These are phyloP conservation scores for Globisporangium sylvaticum DNA, from an alignment of 352 stramenopile genomes.

Conservation along the genomic window DNA sequence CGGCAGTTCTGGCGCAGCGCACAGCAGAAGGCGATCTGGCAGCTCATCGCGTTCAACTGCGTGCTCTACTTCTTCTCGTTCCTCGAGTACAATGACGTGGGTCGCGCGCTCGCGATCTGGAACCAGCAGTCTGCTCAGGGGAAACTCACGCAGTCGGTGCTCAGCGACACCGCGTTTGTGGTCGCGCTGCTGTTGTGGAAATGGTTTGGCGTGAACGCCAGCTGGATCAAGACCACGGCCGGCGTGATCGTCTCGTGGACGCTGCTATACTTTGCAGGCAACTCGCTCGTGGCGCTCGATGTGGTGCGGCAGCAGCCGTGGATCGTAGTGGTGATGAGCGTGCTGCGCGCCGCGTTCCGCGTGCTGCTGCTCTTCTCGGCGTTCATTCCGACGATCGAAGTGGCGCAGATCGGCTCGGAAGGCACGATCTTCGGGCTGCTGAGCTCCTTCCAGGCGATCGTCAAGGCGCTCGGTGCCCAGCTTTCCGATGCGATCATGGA, in stretches of 20 bases:
- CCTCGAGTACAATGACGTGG: slow-evolving; percentile 24
- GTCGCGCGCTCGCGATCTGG: slow-evolving; percentile 24
- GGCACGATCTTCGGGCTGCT: slow-evolving; percentile 40
- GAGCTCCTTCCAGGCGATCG: slow-evolving; percentile 29
- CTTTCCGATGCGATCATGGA: slow-evolving; percentile 16
- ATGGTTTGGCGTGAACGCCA: slow-evolving; percentile 15
- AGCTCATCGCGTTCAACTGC: slow-evolving; percentile 41
- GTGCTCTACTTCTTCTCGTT: slow-evolving; percentile 37
- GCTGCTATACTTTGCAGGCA: slow-evolving; percentile 7
- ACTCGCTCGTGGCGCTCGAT: slow-evolving; percentile 25
- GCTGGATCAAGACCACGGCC: slow-evolving; percentile 22
- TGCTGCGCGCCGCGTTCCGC: slow-evolving; percentile 20
- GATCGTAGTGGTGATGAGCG: slow-evolving; percentile 18
- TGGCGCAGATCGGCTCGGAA: slow-evolving; percentile 37
- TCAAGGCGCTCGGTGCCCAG: slow-evolving; percentile 28
- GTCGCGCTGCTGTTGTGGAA: slow-evolving; percentile 23
- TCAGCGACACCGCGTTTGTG: slow-evolving; percentile 25
- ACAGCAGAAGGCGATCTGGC: slow-evolving; percentile 43
- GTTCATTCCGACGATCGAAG: slow-evolving; percentile 42
- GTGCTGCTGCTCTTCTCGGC: slow-evolving; percentile 26
- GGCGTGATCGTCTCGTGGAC: slow-evolving; percentile 16
- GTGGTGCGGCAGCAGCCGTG: slow-evolving; percentile 20
- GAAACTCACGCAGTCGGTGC: slow-evolving; percentile 17
- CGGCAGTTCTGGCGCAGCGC: slow-evolving; percentile 21
- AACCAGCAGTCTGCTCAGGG: slow-evolving; percentile 9